Evolutionary conservation across 192 early-diverging fungal genomes (phyloP).

Genomic region (Umbelopsis isabellina): DNA sequence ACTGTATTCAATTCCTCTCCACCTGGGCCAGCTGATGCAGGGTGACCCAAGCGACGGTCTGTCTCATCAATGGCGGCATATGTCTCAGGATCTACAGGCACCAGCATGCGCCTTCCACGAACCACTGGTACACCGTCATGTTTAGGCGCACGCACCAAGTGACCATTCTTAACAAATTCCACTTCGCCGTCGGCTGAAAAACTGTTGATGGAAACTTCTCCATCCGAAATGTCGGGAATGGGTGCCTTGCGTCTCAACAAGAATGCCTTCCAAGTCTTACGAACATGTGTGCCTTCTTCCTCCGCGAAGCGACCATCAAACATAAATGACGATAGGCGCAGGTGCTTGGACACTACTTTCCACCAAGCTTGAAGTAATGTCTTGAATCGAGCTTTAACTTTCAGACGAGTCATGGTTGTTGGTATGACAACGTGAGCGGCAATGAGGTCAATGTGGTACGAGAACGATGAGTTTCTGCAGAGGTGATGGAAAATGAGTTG

Average conservation of each 20-base stretch:
- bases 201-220: constrained; percentile 47
- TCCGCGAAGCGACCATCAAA: constrained; percentile 66
- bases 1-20: constrained; percentile 70
- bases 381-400: constrained; percentile 63
- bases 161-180: constrained; percentile 63
- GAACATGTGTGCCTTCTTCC: constrained; percentile 74
- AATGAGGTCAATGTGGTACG: constrained; percentile 74
- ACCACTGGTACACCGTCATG: constrained; percentile 83
- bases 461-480: background rate
- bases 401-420: constrained; percentile 56
- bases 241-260: constrained; percentile 51
- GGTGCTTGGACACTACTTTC: constrained; percentile 57
- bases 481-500: background rate
- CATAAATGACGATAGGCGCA: constrained; percentile 85
- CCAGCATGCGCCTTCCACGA: constrained; percentile 77
- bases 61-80: constrained; percentile 57
- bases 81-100: constrained; percentile 66
- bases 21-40: constrained; percentile 45
- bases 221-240: constrained; percentile 54
- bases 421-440: constrained; percentile 79
- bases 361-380: constrained; percentile 74
- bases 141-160: constrained; percentile 82
- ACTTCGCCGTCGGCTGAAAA: constrained; percentile 50
- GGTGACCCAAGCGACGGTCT: constrained; percentile 66
- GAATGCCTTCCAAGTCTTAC: constrained; percentile 57